Base-by-base conservation (phyloP, 768 basidiomycete genomes). In the Xerocomus brunneocitrinus region DNA sequence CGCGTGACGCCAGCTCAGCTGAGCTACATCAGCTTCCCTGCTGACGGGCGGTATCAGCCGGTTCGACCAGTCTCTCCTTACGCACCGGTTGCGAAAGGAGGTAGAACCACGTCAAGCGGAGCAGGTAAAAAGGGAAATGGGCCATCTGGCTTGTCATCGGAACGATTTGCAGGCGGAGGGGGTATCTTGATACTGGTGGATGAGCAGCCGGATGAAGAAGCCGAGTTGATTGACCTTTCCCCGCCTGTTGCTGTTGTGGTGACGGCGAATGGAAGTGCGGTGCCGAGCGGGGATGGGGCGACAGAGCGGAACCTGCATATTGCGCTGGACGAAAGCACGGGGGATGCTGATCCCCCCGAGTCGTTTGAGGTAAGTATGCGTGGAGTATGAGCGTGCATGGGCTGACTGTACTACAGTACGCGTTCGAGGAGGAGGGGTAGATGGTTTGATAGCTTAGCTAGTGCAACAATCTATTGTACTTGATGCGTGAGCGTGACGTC, bases 1-100 rank as follows among this genome's bases (percentile, higher is more conserved):
- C 86, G 97, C 46, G 95, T 98, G 22, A 91, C 89, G 3, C 91
- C 95, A 19, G 83, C 86, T 0, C 97, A 99, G 67, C 74, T 95
- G 27, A 73, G 81, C n/a, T 82, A 88, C 70, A 81, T 98, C 64
- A 79, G 82, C 44, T 95, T 98, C 80, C 84, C 91, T 0, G 56
- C 74, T 10, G 83, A 86, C 34, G 78, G 83, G 28, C 84, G 93
- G 46, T 99, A 92, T 70, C 85, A 89, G 58, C 97, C 97, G 24
- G 89, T 98, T 14, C 83, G 95, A 34, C 79, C 89, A 0, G 82
- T 95, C 42, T 82, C 86, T 25, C 74, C 79, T 28, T 60, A 49
- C 10, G 61, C 74, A 5, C 62, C 66, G 16, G 50, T 65, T 31
- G 58, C 69, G 16, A 75, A 74, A 57, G 61, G 68, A 44, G 66